phyloP scores from a whole-genome alignment of 2,329 filamentous ascomycete species.

The Neonectria magnoliae region DNA sequence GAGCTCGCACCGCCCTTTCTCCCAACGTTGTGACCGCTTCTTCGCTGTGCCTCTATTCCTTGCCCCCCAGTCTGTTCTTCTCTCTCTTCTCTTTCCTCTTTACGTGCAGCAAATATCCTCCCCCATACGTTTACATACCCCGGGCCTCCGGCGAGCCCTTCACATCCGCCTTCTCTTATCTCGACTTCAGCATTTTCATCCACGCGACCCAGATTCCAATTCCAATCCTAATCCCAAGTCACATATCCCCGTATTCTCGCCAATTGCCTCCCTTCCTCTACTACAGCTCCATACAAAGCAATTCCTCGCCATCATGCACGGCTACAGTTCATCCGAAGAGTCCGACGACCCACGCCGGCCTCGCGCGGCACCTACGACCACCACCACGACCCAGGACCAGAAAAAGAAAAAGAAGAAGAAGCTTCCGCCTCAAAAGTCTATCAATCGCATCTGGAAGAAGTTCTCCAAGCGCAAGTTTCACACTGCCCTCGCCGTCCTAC shows the following conservation, averaged over 20 bases:
- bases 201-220: neutral
- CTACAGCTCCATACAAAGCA: neutral
- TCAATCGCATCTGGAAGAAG: slow-evolving; percentile 73
- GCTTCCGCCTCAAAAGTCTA: slow-evolving; percentile 70
- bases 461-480: slow-evolving; percentile 69
- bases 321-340: slow-evolving; percentile 62
- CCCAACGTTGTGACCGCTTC: slow-evolving; percentile 20
- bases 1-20: slow-evolving; percentile 1
- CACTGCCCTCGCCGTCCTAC: slow-evolving; percentile 72
- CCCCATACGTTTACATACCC: neutral
- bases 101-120: neutral
- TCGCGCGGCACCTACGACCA: slow-evolving; percentile 47
- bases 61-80: neutral
- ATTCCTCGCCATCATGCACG: slow-evolving; percentile 48
- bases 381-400: slow-evolving; percentile 48
- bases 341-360: slow-evolving; percentile 58
- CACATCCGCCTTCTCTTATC: neutral
- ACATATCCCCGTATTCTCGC: neutral
- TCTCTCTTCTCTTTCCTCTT: slow-evolving; percentile 1
- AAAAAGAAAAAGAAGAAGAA: slow-evolving; percentile 63
- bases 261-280: neutral
- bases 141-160: neutral
- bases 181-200: neutral
- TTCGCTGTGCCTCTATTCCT: neutral
- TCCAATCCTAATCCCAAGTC: neutral